Conservation (phyloP, 805 yeast species). For the Yamadazyma kitorensis region DNA sequence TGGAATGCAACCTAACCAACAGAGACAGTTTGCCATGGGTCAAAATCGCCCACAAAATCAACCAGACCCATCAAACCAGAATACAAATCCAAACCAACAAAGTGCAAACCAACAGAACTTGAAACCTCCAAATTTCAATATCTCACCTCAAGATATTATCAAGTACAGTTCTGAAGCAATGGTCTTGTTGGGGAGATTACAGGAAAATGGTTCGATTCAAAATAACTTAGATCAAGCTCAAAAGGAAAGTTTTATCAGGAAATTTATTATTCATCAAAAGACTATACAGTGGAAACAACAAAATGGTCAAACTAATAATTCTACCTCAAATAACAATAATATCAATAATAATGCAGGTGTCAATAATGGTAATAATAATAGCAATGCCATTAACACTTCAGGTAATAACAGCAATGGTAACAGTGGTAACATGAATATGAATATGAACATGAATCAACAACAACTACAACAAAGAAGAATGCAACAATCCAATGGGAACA, state of each 20-base stretch:
- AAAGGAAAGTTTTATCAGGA: constrained; percentile 37
- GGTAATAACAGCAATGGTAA: too few species aligned
- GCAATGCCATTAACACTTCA: constrained; percentile 8
- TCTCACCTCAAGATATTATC: constrained; percentile 37
- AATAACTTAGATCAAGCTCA: constrained; percentile 33
- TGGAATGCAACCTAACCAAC: constrained; percentile 5
- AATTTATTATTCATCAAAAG: constrained; percentile 40
- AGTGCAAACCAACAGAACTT: constrained; percentile 5
- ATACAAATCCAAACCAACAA: constrained; percentile 8
- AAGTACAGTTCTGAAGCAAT: constrained; percentile 40
- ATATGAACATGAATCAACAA: constrained; percentile 20
- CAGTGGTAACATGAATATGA: too few species aligned
- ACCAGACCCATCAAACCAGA: constrained; percentile 14
- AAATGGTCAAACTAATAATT: constrained; percentile 17
- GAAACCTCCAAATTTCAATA: constrained; percentile 29
- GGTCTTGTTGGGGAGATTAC: constrained; percentile 34
- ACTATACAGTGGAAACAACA: constrained; percentile 27
- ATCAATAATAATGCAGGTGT: not conserved
- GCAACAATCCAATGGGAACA: not conserved
- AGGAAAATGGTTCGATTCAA: constrained; percentile 33
- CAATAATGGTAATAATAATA: constrained; percentile 6
- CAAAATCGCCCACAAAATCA: constrained; percentile 28
- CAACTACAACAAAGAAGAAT: constrained; percentile 2
- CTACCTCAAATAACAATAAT: constrained; percentile 1
- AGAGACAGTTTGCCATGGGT: constrained; percentile 15